Evolutionary conservation across 768 basidiomycete species (phyloP).

Genomic region (Podaxis mareebaensis): DNA sequence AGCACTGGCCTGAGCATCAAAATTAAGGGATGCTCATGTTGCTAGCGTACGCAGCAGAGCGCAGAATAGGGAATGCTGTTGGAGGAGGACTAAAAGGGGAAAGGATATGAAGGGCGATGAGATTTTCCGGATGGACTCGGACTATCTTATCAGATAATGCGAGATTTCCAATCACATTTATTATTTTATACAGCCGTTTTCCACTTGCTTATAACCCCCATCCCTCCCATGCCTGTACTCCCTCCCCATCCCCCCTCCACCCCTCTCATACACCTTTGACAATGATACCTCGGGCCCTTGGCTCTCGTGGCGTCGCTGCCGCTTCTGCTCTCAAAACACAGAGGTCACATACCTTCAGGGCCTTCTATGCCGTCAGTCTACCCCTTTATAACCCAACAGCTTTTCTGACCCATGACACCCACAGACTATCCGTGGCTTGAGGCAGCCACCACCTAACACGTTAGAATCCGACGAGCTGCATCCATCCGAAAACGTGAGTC

Average conservation of each 20-base stretch:
- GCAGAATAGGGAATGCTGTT: background rate
- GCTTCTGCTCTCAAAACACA: constrained; percentile 33
- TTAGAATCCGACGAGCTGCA: constrained; percentile 36
- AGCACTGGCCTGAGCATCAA: constrained; percentile 1
- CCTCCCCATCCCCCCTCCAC: constrained; percentile 20
- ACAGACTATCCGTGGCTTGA: constrained; percentile 44
- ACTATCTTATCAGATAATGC: constrained; percentile 31
- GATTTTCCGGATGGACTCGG: constrained; percentile 14
- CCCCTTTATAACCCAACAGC: constrained; percentile 1
- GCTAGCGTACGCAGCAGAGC: constrained; percentile 18
- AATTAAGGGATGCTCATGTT: constrained; percentile 13
- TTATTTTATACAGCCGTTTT: constrained; percentile 21
- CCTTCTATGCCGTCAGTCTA: constrained; percentile 56
- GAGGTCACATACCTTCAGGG: constrained; percentile 44
- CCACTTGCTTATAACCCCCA: constrained; percentile 33
- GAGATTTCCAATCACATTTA: constrained; percentile 20
- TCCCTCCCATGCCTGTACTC: constrained; percentile 31
- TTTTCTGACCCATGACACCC: background rate
- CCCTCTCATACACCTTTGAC: constrained; percentile 15
- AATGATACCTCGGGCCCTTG: constrained; percentile 40
- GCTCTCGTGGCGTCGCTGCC: constrained; percentile 24
- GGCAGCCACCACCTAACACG: constrained; percentile 33
- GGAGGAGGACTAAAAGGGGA: constrained; percentile 3
- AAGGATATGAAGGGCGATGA: constrained; percentile 17
- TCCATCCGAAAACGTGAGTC: constrained; percentile 52